Base-by-base conservation (phyloP, 2,329 filamentous ascomycete genomes). In the Scedosporium minutisporum region DNA sequence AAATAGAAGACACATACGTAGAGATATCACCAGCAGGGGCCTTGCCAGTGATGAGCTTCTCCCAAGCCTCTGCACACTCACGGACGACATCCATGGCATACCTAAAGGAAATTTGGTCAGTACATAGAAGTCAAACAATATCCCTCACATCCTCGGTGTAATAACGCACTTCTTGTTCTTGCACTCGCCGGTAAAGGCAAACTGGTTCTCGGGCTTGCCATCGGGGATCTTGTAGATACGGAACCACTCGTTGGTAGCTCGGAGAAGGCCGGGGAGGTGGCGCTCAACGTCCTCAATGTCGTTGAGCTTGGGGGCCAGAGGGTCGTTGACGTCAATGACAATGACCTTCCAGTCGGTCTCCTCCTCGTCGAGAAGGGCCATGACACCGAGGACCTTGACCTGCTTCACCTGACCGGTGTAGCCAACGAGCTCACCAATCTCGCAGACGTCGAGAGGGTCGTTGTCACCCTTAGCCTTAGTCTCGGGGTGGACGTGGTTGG, bases 271-370 rank as follows among this genome's bases (percentile, higher is more conserved):
- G 65, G 95, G 95, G 64, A 99, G 88, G 82, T 97, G 95, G 75
- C 93, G 89, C 86, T 99, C 95, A 70, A 99, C 95, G 75, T 99
- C 95, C 86, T 97, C 95, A 67, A 97, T 88, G 77, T 97, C 93
- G 82, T 99, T 93, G 75, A 99, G 89, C 87, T 96, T 96, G 74
- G 90, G 80, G 63, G 95, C 95, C 67, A 99, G 85, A 69, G 95
- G 93, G 82, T 99, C 95, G 81, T 97, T 96, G 76, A 97, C 81
- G 76, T 99, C 95, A 75, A 99, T 96, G 79, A 97, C 95, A 72
- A 99, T 97, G 82, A 99, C 91, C 88, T 99, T 99, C 95, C 95
- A 99, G 86, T 99, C 95, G 68, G 95, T 99, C 88, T 99, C 95
- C 78, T 96, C 95, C 86, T 99, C 95, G 73, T 99, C 95, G 68